Percentiles rank a stretch among this genome's conserved stretches.
phyloP scores from a whole-genome alignment of 352 stramenopile species.

The Phytophthora pistaciae region DNA sequence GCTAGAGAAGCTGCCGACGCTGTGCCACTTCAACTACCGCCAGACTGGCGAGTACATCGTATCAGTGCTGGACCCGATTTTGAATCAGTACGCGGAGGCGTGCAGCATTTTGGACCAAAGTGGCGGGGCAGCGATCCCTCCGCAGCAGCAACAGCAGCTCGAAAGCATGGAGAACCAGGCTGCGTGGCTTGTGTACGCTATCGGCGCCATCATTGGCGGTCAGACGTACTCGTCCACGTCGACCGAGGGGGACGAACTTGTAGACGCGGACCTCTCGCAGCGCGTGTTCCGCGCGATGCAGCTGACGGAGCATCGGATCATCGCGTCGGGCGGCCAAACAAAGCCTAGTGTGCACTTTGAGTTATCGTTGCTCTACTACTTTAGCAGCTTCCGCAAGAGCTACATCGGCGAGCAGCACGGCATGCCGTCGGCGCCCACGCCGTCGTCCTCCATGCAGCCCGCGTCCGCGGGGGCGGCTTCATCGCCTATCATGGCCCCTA shows the following conservation, averaged over 20 bases:
- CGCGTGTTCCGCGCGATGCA: slow-evolving; percentile 97
- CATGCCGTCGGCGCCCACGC: slow-evolving; percentile 80
- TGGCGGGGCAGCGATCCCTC: slow-evolving; percentile 40
- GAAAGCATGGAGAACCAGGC: slow-evolving; percentile 95
- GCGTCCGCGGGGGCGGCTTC: slow-evolving; percentile 34
- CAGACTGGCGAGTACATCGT: slow-evolving; percentile 94
- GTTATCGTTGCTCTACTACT: slow-evolving; percentile 97
- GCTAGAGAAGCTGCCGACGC: slow-evolving; percentile 96
- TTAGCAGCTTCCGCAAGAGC: slow-evolving; percentile 94
- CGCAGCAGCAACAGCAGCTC: slow-evolving; percentile 65
- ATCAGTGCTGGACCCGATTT: slow-evolving; percentile 94
- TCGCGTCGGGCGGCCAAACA: slow-evolving; percentile 80
- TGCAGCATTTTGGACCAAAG: slow-evolving; percentile 82
- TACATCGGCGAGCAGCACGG: slow-evolving; percentile 94
- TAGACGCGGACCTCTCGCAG: slow-evolving; percentile 97
- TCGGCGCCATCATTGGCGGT: slow-evolving; percentile 96
- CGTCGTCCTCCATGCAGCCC: slow-evolving; percentile 58
- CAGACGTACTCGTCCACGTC: slow-evolving; percentile 95
- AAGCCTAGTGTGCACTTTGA: slow-evolving; percentile 96
- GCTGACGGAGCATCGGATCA: slow-evolving; percentile 95
- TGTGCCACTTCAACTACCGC: slow-evolving; percentile 98
- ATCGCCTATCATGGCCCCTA: slow-evolving; percentile 86
- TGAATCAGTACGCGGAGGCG: slow-evolving; percentile 94
- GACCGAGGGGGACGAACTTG: slow-evolving; percentile 94
- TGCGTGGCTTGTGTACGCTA: slow-evolving; percentile 98